phyloP scores from a whole-genome alignment of 805 yeast genomes.

The Myxozyma neglecta region DNA sequence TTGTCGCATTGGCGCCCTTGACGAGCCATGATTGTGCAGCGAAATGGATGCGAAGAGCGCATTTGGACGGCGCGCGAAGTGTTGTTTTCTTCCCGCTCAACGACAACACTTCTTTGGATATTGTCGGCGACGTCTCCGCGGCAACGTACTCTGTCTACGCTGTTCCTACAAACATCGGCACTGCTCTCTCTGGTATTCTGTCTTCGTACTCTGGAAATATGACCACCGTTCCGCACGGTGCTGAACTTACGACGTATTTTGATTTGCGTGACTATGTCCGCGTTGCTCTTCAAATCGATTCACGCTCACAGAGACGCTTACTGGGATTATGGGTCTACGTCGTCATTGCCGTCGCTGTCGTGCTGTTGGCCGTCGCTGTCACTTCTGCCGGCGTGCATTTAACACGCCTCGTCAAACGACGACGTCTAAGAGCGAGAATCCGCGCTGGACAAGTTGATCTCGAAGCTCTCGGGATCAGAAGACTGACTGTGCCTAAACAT shows the following conservation, averaged over 20 bases:
- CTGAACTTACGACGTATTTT: slow-evolving; percentile 9
- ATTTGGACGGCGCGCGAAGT: slow-evolving; percentile 24
- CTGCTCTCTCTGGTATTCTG: slow-evolving; percentile 12
- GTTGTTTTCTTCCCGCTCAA: slow-evolving; percentile 18
- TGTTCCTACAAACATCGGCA: slow-evolving; percentile 10
- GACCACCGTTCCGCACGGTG: slow-evolving; percentile 27
- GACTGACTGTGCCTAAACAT: slow-evolving; percentile 28
- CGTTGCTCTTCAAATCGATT: slow-evolving; percentile 23
- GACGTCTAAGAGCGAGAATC: slow-evolving; percentile 24
- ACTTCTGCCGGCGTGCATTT: slow-evolving; percentile 16
- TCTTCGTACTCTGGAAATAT: slow-evolving; percentile 27
- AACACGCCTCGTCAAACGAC: slow-evolving; percentile 16
- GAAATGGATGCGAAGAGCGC: slow-evolving; percentile 25
- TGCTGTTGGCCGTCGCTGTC: slow-evolving; percentile 1
- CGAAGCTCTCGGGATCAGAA: slow-evolving; percentile 26
- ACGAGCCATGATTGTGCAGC: slow-evolving; percentile 14
- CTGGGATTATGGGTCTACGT: slow-evolving; percentile 29
- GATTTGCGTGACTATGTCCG: slow-evolving; percentile 31
- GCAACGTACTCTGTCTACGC: slow-evolving; percentile 23
- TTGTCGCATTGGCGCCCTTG: slow-evolving; percentile 28
- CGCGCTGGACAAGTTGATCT: slow-evolving; percentile 28
- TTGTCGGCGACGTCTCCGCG: not conserved
- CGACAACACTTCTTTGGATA: not conserved
- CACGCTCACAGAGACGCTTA: not conserved
- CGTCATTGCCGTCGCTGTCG: slow-evolving; percentile 24